Conservation (phyloP, 805 yeast species). For the Torulaspora quercuum region DNA sequence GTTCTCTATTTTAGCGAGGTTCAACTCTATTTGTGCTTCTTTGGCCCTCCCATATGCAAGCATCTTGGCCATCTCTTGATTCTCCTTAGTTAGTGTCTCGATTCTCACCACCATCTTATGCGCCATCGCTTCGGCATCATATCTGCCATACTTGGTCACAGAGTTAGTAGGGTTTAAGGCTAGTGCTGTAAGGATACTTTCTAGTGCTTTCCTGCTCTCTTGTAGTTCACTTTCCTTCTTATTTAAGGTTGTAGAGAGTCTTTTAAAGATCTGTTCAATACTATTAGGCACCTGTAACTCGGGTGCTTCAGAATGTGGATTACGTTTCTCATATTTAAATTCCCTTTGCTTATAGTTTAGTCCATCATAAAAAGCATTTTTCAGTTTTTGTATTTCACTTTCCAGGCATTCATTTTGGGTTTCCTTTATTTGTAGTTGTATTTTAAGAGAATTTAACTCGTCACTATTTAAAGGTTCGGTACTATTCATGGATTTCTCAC, state of each 20-base stretch:
- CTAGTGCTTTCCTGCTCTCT: conserved; percentile 61
- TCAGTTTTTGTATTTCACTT: conserved; percentile 42
- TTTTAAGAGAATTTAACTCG: conserved; percentile 40
- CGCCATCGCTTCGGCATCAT: conserved; percentile 70
- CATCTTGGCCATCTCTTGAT: conserved; percentile 65
- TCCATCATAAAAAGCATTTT: conserved; percentile 35
- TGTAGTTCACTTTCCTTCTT: conserved; percentile 50
- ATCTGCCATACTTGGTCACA: conserved; percentile 53
- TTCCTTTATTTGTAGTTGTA: conserved; percentile 55
- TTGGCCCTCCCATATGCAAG: conserved; percentile 72
- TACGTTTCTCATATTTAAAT: conserved; percentile 22
- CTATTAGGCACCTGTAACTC: conserved; percentile 41
- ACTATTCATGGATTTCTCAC: not conserved
- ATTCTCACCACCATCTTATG: conserved; percentile 66
- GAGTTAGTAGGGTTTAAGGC: conserved; percentile 48
- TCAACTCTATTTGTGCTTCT: conserved; percentile 65
- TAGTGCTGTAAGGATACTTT: conserved; percentile 56
- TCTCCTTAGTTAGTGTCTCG: conserved; percentile 60
- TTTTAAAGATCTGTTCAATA: conserved; percentile 47
- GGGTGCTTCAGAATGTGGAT: conserved; percentile 10
- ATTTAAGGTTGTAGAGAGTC: conserved; percentile 46
- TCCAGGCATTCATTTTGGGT: conserved; percentile 47
- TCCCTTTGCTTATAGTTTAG: conserved; percentile 39
- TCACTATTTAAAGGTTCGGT: conserved; percentile 1
- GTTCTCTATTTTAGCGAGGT: conserved; percentile 52